A percentile compares a stretch with the other conserved stretches of the same genome.
Evolutionary conservation across 371 early-diverging fungal genomes (phyloP).

Genomic region (Conidiobolus incongruus): DNA sequence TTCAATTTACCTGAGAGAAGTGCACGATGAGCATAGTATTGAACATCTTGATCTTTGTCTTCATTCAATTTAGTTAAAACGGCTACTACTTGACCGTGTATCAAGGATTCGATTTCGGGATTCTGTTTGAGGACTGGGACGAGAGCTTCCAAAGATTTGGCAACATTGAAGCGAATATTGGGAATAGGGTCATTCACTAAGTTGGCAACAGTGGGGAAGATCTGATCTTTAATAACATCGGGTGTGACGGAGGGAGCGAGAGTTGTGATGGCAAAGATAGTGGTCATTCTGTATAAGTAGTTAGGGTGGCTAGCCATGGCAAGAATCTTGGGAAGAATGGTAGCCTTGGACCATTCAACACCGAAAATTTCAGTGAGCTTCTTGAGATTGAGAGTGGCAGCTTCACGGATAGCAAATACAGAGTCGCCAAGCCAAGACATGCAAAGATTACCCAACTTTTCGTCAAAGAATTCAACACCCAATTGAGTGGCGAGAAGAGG

Average conservation of each 20-base stretch:
- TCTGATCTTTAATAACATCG: constrained; percentile 64
- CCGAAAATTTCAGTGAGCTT: constrained; percentile 93
- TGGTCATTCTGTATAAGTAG: constrained; percentile 92
- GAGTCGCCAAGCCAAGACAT: constrained; percentile 94
- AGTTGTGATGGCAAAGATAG: constrained; percentile 80
- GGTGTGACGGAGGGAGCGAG: constrained; percentile 74
- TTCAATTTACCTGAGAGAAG: constrained; percentile 31
- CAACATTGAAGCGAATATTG: constrained; percentile 97
- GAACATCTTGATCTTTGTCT: constrained; percentile 84
- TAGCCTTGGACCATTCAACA: constrained; percentile 87
- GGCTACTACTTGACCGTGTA: constrained; percentile 48
- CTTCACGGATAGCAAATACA: constrained; percentile 93
- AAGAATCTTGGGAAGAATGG: constrained; percentile 84
- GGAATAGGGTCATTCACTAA: constrained; percentile 88
- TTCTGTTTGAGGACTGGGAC: constrained; percentile 46
- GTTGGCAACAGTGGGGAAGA: constrained; percentile 68
- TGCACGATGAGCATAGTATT: constrained; percentile 74
- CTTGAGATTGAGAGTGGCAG: constrained; percentile 76
- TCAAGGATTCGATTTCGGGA: constrained; percentile 28
- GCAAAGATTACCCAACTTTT: constrained; percentile 75
- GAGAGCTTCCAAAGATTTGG: constrained; percentile 78
- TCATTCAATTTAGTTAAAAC: constrained; percentile 57
- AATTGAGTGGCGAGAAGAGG: constrained; percentile 87
- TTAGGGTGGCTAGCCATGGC: constrained; percentile 72
- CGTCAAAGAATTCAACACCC: constrained; percentile 89